phyloP scores from a whole-genome alignment of 768 basidiomycete genomes.

The Termitomyces sp. region DNA sequence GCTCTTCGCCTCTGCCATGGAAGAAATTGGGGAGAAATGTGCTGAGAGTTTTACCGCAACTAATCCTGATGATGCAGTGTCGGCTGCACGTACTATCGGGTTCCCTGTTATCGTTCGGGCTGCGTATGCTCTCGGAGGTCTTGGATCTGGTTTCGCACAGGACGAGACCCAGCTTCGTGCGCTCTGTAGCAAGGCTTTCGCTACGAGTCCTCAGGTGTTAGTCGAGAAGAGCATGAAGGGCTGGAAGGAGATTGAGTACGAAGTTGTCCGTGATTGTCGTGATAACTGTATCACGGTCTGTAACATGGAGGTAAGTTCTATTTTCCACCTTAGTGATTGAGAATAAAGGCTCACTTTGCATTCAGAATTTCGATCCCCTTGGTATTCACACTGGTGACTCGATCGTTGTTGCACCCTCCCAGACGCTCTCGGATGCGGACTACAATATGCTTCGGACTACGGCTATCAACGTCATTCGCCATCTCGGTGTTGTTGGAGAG shows the following conservation, averaged over 20 bases:
- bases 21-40: conserved; percentile 91
- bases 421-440: conserved; percentile 97
- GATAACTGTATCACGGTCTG: conserved; percentile 99
- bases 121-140: conserved; percentile 92
- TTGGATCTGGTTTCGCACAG: conserved; percentile 96
- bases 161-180: conserved; percentile 85
- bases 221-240: conserved; percentile 99
- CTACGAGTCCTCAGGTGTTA: conserved; percentile 96
- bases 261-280: conserved; percentile 95
- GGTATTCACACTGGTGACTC: conserved; percentile 99
- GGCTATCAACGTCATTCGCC: conserved; percentile 97
- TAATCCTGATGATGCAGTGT: conserved; percentile 77
- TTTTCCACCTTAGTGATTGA: neutral
- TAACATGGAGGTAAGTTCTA: conserved; percentile 93
- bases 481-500: conserved; percentile 95
- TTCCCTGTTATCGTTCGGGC: conserved; percentile 97
- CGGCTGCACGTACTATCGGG: conserved; percentile 80
- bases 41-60: conserved; percentile 87
- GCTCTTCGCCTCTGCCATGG: conserved; percentile 92
- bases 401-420: conserved; percentile 96
- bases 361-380: conserved; percentile 95
- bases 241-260: conserved; percentile 99
- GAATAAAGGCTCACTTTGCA: neutral
- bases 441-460: conserved; percentile 99
- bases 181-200: conserved; percentile 92